Percentiles rank a stretch among this genome's conserved stretches.
Evolutionary conservation across 1,139 yeast species (phyloP).

Genomic region (Candida freyschussii): DNA sequence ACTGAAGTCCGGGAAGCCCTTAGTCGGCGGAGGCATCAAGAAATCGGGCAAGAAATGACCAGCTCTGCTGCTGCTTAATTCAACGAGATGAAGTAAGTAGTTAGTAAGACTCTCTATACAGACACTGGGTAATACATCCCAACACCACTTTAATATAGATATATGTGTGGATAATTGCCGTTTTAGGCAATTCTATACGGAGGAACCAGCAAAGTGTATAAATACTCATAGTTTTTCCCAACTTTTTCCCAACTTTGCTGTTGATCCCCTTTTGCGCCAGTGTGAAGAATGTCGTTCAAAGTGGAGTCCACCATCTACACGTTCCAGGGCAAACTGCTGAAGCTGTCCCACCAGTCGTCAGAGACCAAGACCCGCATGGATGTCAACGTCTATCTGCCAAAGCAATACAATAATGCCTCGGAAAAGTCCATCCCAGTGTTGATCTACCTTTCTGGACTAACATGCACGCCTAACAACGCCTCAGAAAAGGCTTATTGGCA

Average conservation of each 20-base stretch:
- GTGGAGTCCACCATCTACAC: conserved; percentile 54
- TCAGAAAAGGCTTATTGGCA: conserved; percentile 92
- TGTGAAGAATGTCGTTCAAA: conserved; percentile 43
- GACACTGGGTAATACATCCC: background rate
- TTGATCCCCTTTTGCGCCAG: too few relatives aligned
- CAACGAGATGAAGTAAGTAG: too few relatives aligned
- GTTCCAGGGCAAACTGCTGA: conserved; percentile 73
- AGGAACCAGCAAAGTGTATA: too few relatives aligned
- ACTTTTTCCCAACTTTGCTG: too few relatives aligned
- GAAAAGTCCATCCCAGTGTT: conserved; percentile 58
- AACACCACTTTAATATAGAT: background rate
- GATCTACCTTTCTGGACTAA: conserved; percentile 80
- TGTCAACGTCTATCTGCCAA: conserved; percentile 78
- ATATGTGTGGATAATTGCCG: too few relatives aligned
- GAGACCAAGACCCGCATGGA: conserved; percentile 71
- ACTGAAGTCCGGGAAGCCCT: conserved; percentile 86
- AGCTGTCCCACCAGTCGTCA: conserved; percentile 67
- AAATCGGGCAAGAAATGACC: conserved; percentile 66
- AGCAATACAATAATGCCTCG: conserved; percentile 35
- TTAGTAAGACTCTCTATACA: background rate
- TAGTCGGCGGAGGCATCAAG: conserved; percentile 92
- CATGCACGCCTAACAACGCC: conserved; percentile 92
- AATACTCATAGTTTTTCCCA: too few relatives aligned
- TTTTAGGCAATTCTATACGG: too few relatives aligned
- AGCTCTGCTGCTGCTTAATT: too few relatives aligned